These are phyloP conservation scores for Stachybotrys echinatus DNA, from an alignment of 2,329 filamentous ascomycete genomes.

Conservation along the genomic window DNA sequence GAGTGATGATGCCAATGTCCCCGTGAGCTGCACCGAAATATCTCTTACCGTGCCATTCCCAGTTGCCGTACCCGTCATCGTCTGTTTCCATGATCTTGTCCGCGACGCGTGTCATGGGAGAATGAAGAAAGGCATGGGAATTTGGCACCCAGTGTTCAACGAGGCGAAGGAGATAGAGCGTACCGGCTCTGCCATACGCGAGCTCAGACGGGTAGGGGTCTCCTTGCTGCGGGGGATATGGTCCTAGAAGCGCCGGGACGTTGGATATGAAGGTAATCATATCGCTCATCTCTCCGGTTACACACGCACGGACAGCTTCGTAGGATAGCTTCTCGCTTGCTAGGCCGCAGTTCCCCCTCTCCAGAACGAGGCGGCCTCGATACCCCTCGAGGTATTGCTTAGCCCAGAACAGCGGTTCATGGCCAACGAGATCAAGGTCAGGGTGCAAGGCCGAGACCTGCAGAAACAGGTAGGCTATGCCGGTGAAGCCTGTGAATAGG, in stretches of 20 bases:
- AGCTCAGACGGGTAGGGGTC: conserved; percentile 53
- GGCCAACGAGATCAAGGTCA: conserved; percentile 33
- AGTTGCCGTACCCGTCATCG: conserved; percentile 36
- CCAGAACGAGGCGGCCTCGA: conserved; percentile 25
- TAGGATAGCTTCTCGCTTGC: conserved; percentile 42
- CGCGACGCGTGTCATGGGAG: conserved; percentile 51
- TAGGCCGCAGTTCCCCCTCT: conserved; percentile 42
- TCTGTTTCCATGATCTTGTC: conserved; percentile 51
- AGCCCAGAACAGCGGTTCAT: conserved; percentile 40
- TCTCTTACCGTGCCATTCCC: conserved; percentile 58
- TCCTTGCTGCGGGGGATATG: conserved; percentile 14
- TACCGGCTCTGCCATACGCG: conserved; percentile 62
- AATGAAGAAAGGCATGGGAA: conserved; percentile 41
- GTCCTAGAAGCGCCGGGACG: conserved; percentile 25
- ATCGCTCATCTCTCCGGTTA: conserved; percentile 30
- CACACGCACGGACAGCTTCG: conserved; percentile 38
- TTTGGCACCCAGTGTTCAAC: conserved; percentile 52
- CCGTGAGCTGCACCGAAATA: conserved; percentile 66
- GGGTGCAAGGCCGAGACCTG: conserved; percentile 39
- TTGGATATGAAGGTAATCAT: conserved; percentile 35
- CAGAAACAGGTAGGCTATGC: conserved; percentile 51
- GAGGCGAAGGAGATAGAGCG: conserved; percentile 62
- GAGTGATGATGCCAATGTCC: conserved; percentile 64
- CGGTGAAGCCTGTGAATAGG: conserved; percentile 48
- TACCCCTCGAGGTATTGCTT: conserved; percentile 38